Evolutionary conservation across 768 basidiomycete species (phyloP), one percentile per base, ranked within the genome.

Genomic region (Baorangia bicolor): DNA sequence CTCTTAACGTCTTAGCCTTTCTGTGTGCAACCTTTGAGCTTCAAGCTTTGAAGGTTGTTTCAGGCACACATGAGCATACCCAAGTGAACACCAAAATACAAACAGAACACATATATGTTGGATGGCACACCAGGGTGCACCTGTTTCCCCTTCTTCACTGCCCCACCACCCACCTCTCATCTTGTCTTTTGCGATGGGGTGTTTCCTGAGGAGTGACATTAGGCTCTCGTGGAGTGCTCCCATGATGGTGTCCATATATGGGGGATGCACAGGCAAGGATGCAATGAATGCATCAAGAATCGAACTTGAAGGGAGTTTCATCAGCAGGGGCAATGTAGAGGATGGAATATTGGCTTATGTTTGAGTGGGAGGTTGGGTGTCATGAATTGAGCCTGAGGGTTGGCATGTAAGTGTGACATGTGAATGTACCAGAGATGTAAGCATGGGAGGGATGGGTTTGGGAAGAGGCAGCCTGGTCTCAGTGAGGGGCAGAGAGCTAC

Each of bases 161-260:
- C 60, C 11, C 20, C 47, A 2, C 25, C 58, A 12, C 57, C 63
- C 5, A 47, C 38, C 56, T 18, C 67, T 70, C 45, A 44, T 54
- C 27, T 56, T 57, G 34, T 78, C 77, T 4, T 77, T 78, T 3
- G 74, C 72, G 0, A 78, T 71, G 11, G 77, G 75, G 10, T 88
- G 78, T 67, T 92, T 92, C 10, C 88, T 88, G 16, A 92, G 73
- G 52, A 90, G 69, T 20, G 81, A 80, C 6, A 83, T 82, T 45
- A 91, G 81, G 56, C 82, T 87, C 59, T 89, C 85, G 58, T 88
- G 81, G 21, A 90, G 73, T 16, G 81, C 86, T 61, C 75, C 80
- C n/a, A 84, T 74, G 25, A 77, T 77, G 46, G 79, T 75, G 45
- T 74, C 72, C 44, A 78, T 75, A 28, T 82, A 75, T 49, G 61